A percentile compares a stretch with the other conserved stretches of the same genome.
Conservation (phyloP, 179 eudicot genomes). For the Corrigiola litoralis region DNA sequence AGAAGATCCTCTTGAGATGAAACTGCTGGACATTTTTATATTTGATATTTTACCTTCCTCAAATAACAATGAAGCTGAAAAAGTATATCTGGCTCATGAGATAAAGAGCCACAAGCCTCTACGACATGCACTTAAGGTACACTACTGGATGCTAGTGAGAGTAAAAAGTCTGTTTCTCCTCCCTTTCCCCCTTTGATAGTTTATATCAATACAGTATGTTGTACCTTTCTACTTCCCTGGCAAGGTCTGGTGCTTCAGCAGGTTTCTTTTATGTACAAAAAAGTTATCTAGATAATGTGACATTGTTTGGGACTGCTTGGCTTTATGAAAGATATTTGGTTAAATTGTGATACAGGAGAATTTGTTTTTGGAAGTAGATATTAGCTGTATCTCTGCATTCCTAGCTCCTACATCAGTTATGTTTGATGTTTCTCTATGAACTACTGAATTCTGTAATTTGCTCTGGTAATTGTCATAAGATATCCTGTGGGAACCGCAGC, state of each 20-base stretch:
- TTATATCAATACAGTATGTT: too few species aligned
- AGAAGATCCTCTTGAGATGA: conserved; percentile 77
- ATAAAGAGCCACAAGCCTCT: conserved; percentile 76
- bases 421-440: background rate
- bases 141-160: too few species aligned
- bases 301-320: background rate
- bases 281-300: background rate
- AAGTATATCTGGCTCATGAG: conserved; percentile 76
- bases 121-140: conserved; percentile 69
- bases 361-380: background rate
- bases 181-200: too few species aligned
- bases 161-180: too few species aligned
- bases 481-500: conserved; percentile 66
- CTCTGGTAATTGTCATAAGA: conserved; percentile 29
- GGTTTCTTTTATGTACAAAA: background rate
- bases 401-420: background rate
- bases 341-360: background rate
- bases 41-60: conserved; percentile 87
- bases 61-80: conserved; percentile 52
- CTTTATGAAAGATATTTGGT: background rate
- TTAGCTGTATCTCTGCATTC: background rate
- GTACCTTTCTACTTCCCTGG: background rate
- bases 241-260: background rate
- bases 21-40: conserved; percentile 77
- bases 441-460: conserved; percentile 2